Conservation (phyloP, 2,329 filamentous ascomycete species). For the Cordyceps cicadae region DNA sequence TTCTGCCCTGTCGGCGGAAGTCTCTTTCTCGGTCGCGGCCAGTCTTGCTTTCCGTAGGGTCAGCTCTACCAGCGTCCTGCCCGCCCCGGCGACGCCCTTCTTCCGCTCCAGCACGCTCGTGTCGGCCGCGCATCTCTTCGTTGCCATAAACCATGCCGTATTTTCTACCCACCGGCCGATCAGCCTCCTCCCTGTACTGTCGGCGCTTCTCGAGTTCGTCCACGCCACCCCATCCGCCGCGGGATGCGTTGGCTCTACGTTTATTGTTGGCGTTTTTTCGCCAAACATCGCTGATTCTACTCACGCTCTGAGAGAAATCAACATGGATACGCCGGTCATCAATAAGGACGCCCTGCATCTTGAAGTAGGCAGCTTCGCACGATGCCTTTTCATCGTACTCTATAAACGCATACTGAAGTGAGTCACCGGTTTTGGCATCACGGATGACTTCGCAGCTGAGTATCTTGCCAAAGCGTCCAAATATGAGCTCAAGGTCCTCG, state of each 20-base stretch:
- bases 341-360: conserved; percentile 96
- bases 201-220: conserved; percentile 79
- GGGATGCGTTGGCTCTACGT: conserved; percentile 46
- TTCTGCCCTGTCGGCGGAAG: conserved; percentile 30
- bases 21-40: conserved; percentile 12
- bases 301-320: conserved; percentile 93
- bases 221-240: conserved; percentile 86
- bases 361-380: conserved; percentile 93
- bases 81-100: conserved; percentile 14
- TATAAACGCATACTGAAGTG: conserved; percentile 94
- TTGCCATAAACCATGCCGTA: conserved; percentile 81
- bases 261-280: conserved; percentile 77
- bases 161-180: conserved; percentile 34
- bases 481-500: conserved; percentile 90
- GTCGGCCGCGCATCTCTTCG: conserved; percentile 51
- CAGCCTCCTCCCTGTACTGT: conserved; percentile 71
- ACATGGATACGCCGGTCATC: conserved; percentile 97
- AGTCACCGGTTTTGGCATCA: conserved; percentile 89
- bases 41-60: neutral
- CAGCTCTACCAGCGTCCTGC: neutral
- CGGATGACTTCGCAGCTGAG: conserved; percentile 93
- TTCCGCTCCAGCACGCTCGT: conserved; percentile 32
- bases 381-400: conserved; percentile 90
- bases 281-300: conserved; percentile 84
- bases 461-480: conserved; percentile 92